Evolutionary conservation across 2,329 filamentous ascomycete genomes (phyloP).

Genomic region (Fusarium pseudonygamai): DNA sequence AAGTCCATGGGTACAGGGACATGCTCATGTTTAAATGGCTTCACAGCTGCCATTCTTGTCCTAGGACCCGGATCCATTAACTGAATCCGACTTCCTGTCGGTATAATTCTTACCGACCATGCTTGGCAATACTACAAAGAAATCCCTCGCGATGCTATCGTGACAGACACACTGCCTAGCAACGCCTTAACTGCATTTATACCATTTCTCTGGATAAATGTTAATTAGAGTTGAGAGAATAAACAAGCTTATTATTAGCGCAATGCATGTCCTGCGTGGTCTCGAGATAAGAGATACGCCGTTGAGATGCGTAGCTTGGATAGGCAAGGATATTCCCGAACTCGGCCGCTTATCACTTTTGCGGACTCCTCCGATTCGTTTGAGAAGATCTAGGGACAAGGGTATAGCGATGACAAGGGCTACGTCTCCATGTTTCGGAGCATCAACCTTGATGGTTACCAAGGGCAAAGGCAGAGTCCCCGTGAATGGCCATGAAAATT

Average conservation of each 20-base stretch:
- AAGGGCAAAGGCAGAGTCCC: background rate
- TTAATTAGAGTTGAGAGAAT: background rate
- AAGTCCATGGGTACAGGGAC: background rate
- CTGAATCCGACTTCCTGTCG: background rate
- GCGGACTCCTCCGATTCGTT: background rate
- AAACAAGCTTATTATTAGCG: background rate
- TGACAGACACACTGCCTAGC: background rate
- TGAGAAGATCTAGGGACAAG: fast-evolving
- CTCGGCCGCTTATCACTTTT: background rate
- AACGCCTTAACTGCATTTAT: background rate
- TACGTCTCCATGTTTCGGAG: background rate
- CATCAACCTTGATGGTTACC: background rate
- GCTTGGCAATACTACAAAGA: background rate
- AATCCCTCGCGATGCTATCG: background rate
- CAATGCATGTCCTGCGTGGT: background rate
- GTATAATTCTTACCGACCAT: background rate
- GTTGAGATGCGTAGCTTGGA: background rate
- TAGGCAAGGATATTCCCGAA: background rate
- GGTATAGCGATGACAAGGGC: background rate
- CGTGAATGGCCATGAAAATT: background rate
- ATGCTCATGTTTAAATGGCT: background rate
- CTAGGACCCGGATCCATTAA: background rate
- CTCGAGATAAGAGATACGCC: background rate
- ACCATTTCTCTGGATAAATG: background rate
- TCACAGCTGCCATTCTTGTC: background rate